Evolutionary conservation across 228 moss, liverwort and hornwort genomes (phyloP), one percentile per base, ranked within the genome.

Genomic region (Sphagnum fallax): DNA sequence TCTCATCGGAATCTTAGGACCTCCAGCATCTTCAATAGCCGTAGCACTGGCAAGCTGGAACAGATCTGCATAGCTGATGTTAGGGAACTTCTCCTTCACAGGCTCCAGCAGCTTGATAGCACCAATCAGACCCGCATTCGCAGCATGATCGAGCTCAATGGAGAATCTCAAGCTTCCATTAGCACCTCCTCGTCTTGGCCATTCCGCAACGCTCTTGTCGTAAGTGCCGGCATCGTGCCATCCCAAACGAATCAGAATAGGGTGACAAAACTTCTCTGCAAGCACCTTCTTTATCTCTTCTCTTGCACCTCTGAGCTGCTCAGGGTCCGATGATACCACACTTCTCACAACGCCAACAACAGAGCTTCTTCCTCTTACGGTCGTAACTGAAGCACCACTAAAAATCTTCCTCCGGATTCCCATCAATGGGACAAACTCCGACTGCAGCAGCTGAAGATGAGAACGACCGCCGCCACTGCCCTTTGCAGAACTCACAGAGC

Each of bases 171-270:
- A 53, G 61, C 92, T 92, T 6, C 92, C 98, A 65, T 98, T 98
- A 1, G 94, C 90, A 14, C 98, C 98, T 5, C 98, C 98, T 6
- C 89, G 73, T 48, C 0, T 4, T 5, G 98, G 98, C 75, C 80
- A 98, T 63, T 92, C 92, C 9, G 73, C 32, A 1, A 90, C 70
- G 7, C 70, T 49, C 90, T 90, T 90, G 68, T 92, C 87, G 15
- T 69, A 98, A 7, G 94, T 92, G n/a, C 98, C 98, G 0, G 83
- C 48, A 72, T 98, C 98, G 67, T 98, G 98, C 98, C 98, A 98
- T 5, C 87, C 98, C 72, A 98, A 51, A 0, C 98, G 94, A 62
- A 98, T 92, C 74, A 98, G 64, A 68, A 98, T 98, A 1, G 92
- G 92, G 63, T 91, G 88, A 62, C 86, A 65, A 4, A 84, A 66